phyloP scores from a whole-genome alignment of 805 yeast species.

The Ascoidea tarda region DNA sequence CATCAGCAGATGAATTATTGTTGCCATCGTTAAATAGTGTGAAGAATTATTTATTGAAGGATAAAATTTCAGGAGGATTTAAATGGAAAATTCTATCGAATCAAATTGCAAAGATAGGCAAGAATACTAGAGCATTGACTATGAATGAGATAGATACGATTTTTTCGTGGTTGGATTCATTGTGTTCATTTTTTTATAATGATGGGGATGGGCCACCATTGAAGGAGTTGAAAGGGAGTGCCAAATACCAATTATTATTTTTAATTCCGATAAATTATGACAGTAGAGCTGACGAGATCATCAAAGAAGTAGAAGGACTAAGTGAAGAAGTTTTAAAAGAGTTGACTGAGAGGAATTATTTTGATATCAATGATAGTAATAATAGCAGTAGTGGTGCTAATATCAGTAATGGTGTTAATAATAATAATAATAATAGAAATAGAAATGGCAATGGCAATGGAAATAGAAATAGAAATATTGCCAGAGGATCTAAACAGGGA shows the following conservation, averaged over 20 bases:
- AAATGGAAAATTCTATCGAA: constrained; percentile 28
- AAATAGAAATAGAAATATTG: constrained; percentile 1
- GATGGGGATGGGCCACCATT: constrained; percentile 73
- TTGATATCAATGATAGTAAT: constrained; percentile 17
- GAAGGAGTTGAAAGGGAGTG: constrained; percentile 38
- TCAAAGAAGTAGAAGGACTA: constrained; percentile 21
- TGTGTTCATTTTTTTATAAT: constrained; percentile 66
- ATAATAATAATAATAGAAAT: background rate
- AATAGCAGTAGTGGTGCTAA: constrained; percentile 1
- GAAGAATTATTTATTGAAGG: constrained; percentile 15
- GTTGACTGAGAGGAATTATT: constrained; percentile 32
- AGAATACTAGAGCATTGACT: constrained; percentile 29
- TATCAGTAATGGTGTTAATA: constrained; percentile 6
- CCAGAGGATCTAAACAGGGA: background rate
- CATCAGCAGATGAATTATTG: constrained; percentile 53
- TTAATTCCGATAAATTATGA: constrained; percentile 56
- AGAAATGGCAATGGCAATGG: constrained; percentile 1
- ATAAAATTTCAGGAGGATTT: constrained; percentile 19
- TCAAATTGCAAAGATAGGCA: constrained; percentile 28
- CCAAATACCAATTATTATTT: constrained; percentile 48
- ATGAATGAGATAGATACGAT: constrained; percentile 51
- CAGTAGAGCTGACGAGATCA: constrained; percentile 15
- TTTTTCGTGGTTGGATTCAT: constrained; percentile 50
- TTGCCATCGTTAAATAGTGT: constrained; percentile 55
- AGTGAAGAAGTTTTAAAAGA: constrained; percentile 38